Evolutionary conservation across 2,329 filamentous ascomycete species (phyloP).

Genomic region (Calonectria leucothoes): DNA sequence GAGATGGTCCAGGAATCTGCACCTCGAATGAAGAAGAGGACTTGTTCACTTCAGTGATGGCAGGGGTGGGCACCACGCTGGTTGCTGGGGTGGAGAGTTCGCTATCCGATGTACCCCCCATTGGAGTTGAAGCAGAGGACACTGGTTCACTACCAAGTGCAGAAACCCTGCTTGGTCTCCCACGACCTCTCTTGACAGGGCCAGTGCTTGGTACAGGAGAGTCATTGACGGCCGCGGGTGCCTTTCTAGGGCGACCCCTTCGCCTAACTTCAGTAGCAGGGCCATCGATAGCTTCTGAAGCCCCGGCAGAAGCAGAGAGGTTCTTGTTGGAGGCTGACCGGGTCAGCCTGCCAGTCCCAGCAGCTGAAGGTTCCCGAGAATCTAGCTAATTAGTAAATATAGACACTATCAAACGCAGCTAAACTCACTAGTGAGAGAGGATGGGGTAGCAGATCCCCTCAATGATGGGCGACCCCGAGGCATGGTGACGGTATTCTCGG

Average conservation of each 20-base stretch:
- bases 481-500: conserved; percentile 34
- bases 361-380: conserved; percentile 29
- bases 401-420: neutral
- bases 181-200: conserved; percentile 23
- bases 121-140: conserved; percentile 47
- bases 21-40: conserved; percentile 44
- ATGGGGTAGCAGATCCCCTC: conserved; percentile 29
- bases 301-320: conserved; percentile 18
- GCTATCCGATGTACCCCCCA: conserved; percentile 45
- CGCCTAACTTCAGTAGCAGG: conserved; percentile 18
- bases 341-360: conserved; percentile 38
- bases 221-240: conserved; percentile 12
- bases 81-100: conserved; percentile 51
- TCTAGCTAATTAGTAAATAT: conserved; percentile 24
- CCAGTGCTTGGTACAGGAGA: conserved; percentile 8
- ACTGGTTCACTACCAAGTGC: conserved; percentile 42
- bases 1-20: conserved; percentile 38
- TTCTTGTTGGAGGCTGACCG: conserved; percentile 39
- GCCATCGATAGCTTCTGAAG: neutral
- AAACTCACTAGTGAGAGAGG: conserved; percentile 26
- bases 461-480: conserved; percentile 45
- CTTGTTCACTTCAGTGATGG: conserved; percentile 37
- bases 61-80: conserved; percentile 51
- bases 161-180: conserved; percentile 32
- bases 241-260: conserved; percentile 42